Evolutionary conservation across 2,329 filamentous ascomycete genomes (phyloP).

Genomic region (Sarocladium brachiariae): DNA sequence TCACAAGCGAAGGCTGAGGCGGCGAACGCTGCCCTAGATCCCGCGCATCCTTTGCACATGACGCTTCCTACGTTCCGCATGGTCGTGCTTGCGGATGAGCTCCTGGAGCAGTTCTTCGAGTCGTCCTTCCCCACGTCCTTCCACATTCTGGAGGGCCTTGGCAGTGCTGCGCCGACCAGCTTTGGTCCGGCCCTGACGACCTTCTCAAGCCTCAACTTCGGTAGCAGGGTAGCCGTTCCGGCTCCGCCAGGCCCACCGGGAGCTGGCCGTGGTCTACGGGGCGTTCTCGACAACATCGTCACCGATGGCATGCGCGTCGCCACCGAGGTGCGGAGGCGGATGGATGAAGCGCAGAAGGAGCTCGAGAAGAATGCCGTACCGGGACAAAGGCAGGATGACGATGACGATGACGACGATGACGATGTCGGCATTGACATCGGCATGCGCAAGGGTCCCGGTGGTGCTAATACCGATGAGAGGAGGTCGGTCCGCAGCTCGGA

Average conservation of each 20-base stretch:
- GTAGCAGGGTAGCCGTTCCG: conserved; percentile 28
- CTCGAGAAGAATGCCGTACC: conserved; percentile 73
- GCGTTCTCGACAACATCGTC: conserved; percentile 94
- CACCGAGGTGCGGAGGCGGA: conserved; percentile 80
- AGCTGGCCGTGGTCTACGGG: conserved; percentile 70
- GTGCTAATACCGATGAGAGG: conserved; percentile 50
- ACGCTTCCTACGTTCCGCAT: conserved; percentile 97
- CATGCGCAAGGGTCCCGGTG: conserved; percentile 27
- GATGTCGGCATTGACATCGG: conserved; percentile 38
- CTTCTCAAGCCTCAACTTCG: conserved; percentile 66
- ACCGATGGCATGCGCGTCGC: conserved; percentile 96
- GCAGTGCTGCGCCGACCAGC: conserved; percentile 22
- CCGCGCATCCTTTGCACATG: conserved; percentile 87
- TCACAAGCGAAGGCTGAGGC: conserved; percentile 65
- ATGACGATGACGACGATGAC: conserved; percentile 64
- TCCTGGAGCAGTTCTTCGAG: conserved; percentile 96
- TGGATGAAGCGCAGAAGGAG: conserved; percentile 93
- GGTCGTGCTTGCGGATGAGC: conserved; percentile 93
- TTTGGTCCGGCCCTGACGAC: conserved; percentile 67
- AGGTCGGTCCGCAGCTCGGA: conserved; percentile 61
- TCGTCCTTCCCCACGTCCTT: conserved; percentile 90
- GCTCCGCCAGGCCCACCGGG: conserved; percentile 33
- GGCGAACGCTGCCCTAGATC: conserved; percentile 86
- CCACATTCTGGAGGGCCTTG: conserved; percentile 66
- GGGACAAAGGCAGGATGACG: conserved; percentile 58